Conservation (phyloP, 495 filamentous ascomycete genomes). For the Xylaria curta region DNA sequence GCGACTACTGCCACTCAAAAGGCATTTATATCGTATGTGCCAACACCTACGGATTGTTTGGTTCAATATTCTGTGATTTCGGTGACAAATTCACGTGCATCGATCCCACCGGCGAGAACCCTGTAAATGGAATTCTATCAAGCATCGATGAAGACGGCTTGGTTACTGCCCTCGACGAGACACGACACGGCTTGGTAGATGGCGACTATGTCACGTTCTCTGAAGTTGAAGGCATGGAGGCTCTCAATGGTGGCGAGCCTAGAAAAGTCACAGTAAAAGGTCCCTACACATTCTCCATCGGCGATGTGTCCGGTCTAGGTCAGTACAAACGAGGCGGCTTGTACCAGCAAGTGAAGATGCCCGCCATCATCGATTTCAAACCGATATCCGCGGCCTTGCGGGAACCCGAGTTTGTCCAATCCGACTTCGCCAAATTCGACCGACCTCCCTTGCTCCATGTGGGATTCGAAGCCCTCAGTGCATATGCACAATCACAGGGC, state of each 20-base stretch:
- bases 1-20: conserved; percentile 91
- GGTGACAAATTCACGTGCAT: conserved; percentile 89
- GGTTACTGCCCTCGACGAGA: conserved; percentile 95
- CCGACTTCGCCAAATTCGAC: conserved; percentile 97
- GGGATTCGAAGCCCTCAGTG: conserved; percentile 90
- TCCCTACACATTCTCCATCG: conserved; percentile 96
- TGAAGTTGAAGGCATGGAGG: conserved; percentile 93
- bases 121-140: conserved; percentile 87
- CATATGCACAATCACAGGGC: conserved; percentile 74
- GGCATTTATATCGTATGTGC: conserved; percentile 87
- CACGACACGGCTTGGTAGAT: conserved; percentile 92
- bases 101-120: conserved; percentile 89
- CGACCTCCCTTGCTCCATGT: conserved; percentile 89
- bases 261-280: conserved; percentile 92
- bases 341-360: conserved; percentile 97
- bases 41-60: conserved; percentile 93
- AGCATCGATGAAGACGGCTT: conserved; percentile 86
- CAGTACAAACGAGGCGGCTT: conserved; percentile 86
- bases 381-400: conserved; percentile 74
- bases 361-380: conserved; percentile 91
- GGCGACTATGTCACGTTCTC: conserved; percentile 95
- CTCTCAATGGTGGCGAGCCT: conserved; percentile 78
- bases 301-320: conserved; percentile 86
- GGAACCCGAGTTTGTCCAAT: conserved; percentile 86
- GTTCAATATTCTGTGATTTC: conserved; percentile 96